Evolutionary conservation across 164 flowering plant genomes (phyloP), one percentile per base, ranked within the genome.

Genomic region (Dillenia turbinata): DNA sequence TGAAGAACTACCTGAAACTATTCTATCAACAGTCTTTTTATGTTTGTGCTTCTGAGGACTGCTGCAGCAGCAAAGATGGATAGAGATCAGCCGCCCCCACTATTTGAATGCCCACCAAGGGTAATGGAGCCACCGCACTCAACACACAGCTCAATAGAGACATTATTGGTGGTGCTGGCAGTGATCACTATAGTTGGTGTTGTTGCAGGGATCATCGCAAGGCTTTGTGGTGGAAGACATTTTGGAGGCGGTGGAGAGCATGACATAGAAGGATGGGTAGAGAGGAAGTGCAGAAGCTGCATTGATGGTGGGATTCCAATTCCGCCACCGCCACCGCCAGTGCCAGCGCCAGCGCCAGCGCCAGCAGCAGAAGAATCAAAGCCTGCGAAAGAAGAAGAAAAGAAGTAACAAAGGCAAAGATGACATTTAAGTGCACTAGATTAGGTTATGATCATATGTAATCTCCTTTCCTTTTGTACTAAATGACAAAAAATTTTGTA

Each of bases 261-360:
- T 57, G 91, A 87, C 68, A 74, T 84, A 10, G 96, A 87, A 78
- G 92, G 96, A 24, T 90, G 93, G 93, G 83, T 86, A 1, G 92
- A 87, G 62, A 84, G 77, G 56, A 78, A 68, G 66, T 87, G 97
- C 59, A 72, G 82, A 47, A 85, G 81, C 57, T 90, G 96, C 79
- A 78, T 90, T 48, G 96, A 84, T 24, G 80, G 78, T 26, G 91
- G 96, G 9, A 57, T 83, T 53, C 73, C 85, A 1, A 16, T 72
- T 8, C 63, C 68, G 8, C 64, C 72, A 10, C 64, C 78, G 24
- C 75, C 83, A 9, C 71, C 75, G 12, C 47, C n/a, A n/a, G n/a
- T n/a, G 15, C 4, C 71, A 15, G 53, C 62, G 43, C 69, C 78
- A 46, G 65, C 33, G 15, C 4, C 71, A 15, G 53, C 62, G 43